Conservation (phyloP, 129 eudicot species). For the Escallonia rubra region DNA sequence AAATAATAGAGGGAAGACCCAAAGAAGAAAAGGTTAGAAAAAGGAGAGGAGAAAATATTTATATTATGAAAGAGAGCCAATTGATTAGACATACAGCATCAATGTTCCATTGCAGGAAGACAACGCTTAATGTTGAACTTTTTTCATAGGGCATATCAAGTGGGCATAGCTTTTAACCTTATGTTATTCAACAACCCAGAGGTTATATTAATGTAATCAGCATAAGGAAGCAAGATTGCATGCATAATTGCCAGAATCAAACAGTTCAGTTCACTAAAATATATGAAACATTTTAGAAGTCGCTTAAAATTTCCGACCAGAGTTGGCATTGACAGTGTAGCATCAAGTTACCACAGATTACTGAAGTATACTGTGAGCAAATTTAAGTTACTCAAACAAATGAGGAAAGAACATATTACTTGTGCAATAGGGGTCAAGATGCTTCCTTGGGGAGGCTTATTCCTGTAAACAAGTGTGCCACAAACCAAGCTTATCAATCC, state of each 20-base stretch:
- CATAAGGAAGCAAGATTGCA: conserved; percentile 38
- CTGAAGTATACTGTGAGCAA: no score
- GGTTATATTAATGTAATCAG: conserved; percentile 1
- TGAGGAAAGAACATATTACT: conserved; percentile 21
- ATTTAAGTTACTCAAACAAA: no score
- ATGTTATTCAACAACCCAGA: conserved; percentile 4
- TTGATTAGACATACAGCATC: conserved; percentile 5
- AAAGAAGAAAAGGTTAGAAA: not conserved
- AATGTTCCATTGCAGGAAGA: conserved; percentile 20
- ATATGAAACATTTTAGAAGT: no score
- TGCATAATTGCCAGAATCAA: conserved; percentile 31
- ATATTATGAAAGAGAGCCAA: conserved; percentile 14
- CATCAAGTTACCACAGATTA: no score
- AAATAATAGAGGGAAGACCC: not conserved
- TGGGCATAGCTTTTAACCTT: not conserved
- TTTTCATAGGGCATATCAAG: not conserved
- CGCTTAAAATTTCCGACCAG: no score
- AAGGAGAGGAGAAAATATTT: not conserved
- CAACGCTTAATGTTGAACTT: conserved; percentile 4
- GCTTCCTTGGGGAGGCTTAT: conserved; percentile 84
- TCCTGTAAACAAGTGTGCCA: conserved; percentile 67
- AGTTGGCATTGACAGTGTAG: no score
- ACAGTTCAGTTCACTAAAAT: conserved; percentile 33
- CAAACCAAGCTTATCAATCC: conserved; percentile 68
- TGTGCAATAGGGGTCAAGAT: conserved; percentile 77